phyloP scores from a whole-genome alignment of 2,329 filamentous ascomycete species.

The Aspergillus japonicus region DNA sequence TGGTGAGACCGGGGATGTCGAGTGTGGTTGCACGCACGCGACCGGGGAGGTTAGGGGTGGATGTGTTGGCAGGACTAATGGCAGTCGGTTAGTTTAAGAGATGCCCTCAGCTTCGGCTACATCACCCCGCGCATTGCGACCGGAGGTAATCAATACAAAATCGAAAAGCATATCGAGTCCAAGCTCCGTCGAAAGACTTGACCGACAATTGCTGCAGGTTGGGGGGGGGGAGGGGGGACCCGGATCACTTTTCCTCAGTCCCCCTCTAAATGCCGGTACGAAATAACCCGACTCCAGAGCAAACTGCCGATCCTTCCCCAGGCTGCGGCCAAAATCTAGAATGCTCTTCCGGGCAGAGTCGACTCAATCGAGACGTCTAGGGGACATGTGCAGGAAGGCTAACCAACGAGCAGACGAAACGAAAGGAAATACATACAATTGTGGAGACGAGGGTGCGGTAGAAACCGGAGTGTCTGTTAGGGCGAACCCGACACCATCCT shows the following conservation, averaged over 20 bases:
- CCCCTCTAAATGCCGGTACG: not conserved
- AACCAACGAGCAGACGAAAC: constrained; percentile 19
- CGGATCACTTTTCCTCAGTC: too few species aligned
- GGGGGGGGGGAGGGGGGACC: not conserved
- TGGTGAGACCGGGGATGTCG: constrained; percentile 94
- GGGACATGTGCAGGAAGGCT: constrained; percentile 14
- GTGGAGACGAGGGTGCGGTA: constrained; percentile 62
- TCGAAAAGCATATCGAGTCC: not conserved
- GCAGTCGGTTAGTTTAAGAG: constrained; percentile 2
- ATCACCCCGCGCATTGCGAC: not conserved
- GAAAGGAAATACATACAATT: constrained; percentile 51
- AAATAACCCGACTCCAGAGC: constrained; percentile 8
- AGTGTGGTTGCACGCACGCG: constrained; percentile 86
- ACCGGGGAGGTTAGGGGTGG: constrained; percentile 63
- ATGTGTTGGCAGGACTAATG: constrained; percentile 22
- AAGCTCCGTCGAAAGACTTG: not conserved
- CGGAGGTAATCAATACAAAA: not conserved
- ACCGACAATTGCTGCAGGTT: constrained; percentile 1
- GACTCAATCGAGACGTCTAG: constrained; percentile 7
- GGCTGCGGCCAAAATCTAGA: constrained; percentile 9
- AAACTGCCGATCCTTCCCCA: constrained; percentile 6
- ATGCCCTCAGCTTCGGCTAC: not conserved
- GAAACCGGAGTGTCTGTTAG: constrained; percentile 63
- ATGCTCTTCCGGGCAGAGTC: not conserved
- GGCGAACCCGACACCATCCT: constrained; percentile 52